phyloP scores from a whole-genome alignment of 2,329 filamentous ascomycete species.

The Dryadomyces quercus-mongolicae region DNA sequence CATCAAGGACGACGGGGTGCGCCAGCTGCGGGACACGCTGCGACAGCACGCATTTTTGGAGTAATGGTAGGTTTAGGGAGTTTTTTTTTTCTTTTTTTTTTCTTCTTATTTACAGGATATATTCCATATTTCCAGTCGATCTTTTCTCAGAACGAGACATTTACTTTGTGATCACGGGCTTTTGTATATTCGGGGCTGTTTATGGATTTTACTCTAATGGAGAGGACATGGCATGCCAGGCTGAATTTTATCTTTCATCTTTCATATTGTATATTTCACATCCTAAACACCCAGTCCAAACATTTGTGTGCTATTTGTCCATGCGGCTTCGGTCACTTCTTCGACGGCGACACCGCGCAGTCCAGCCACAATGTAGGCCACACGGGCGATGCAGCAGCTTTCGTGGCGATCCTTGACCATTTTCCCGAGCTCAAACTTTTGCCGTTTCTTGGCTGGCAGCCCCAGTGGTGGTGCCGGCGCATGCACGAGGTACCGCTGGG shows the following conservation, averaged over 20 bases:
- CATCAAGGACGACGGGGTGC: not conserved
- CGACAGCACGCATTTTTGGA: not conserved
- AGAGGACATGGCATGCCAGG: not conserved
- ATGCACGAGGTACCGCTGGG: slow-evolving; percentile 25
- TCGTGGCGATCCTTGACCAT: slow-evolving; percentile 41
- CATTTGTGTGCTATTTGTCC: slow-evolving; percentile 23
- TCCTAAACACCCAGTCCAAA: slow-evolving; percentile 8
- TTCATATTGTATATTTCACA: too few relatives aligned
- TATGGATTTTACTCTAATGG: too few relatives aligned
- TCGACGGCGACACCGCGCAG: slow-evolving; percentile 29
- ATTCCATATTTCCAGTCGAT: not conserved
- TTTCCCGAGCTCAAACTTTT: slow-evolving; percentile 30
- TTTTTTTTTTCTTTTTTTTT: too few relatives aligned
- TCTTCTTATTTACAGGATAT: too few relatives aligned
- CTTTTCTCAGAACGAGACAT: not conserved
- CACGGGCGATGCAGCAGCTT: slow-evolving; percentile 33
- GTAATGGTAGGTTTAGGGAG: not conserved
- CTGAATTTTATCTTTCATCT: too few relatives aligned
- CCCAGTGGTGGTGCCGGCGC: slow-evolving; percentile 17
- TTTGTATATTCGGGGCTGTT: not conserved
- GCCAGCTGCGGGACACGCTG: not conserved
- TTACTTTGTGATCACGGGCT: not conserved
- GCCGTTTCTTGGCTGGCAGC: slow-evolving; percentile 32
- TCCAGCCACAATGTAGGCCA: slow-evolving; percentile 35
- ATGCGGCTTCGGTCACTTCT: slow-evolving; percentile 27